Evolutionary conservation across 306 rosid species (phyloP), one percentile per base, ranked within the genome.

Genomic region (Gastrolobium villosum): DNA sequence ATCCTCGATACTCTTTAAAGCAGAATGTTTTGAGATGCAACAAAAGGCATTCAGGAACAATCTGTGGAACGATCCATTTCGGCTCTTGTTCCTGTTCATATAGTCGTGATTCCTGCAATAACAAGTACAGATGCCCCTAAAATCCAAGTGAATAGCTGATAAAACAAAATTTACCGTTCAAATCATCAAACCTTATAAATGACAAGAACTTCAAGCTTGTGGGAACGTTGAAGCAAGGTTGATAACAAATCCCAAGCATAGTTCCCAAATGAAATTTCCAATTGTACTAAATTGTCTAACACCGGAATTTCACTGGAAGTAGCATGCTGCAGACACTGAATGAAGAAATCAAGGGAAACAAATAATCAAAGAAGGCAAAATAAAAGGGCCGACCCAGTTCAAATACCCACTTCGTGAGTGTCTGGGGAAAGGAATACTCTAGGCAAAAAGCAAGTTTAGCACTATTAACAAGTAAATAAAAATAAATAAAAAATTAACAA

Each of bases 291-390:
- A 50, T 79, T 79, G 56, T 72, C 48, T 53, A 79, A 79, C 34
- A 11, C 67, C 0, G 78, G 83, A 71, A 79, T 41, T 62, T 72
- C 78, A 50, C 48, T 61, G 15, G 26, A 31, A 62, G 32, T 30
- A 52, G 78, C 66, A 62, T 31, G 2, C 72, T 71, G 64, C 46
- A 79, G 73, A 63, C 66, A 62, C 83, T 79, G 83, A 78, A 79
- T 28, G 40, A 45, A 44, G 48, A 78, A 56, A 61, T 10, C 10
- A 65, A 0, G 28, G 10, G 5, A 62, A 62, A 62, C 34, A 34
- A 66, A 77, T 54, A 41, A 43, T 66, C 66, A 28, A 28, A 34
- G 43, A 46, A 72, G 26, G 26, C 2, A 10, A 13, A 41, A 6
- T 61, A 46, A 40, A 44, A n/a, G n/a, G n/a, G n/a, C n/a, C n/a